phyloP scores from a whole-genome alignment of 495 filamentous ascomycete species.

The Penicillium ochrochloron region DNA sequence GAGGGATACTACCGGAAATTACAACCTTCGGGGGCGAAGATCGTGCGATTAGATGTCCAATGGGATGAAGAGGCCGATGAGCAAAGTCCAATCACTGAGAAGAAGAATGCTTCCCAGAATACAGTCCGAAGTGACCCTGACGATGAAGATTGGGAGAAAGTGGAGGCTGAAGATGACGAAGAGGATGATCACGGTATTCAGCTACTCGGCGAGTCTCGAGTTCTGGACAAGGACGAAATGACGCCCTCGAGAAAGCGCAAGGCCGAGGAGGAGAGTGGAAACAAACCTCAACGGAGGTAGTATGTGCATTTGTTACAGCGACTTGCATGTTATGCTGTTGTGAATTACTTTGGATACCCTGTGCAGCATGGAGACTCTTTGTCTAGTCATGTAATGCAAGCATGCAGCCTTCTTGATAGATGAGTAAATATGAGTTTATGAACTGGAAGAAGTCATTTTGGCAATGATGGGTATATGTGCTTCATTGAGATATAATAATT shows the following conservation, averaged over 20 bases:
- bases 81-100: neutral
- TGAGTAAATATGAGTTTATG: neutral
- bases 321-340: neutral
- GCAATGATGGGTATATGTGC: neutral
- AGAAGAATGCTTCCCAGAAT: neutral
- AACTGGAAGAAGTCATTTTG: neutral
- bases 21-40: constrained; percentile 76
- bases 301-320: constrained; percentile 5
- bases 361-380: constrained; percentile 17
- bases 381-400: neutral
- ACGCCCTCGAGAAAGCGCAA: constrained; percentile 44
- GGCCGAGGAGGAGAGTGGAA: constrained; percentile 36
- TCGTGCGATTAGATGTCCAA: constrained; percentile 61
- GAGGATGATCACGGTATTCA: constrained; percentile 45
- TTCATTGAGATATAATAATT: constrained; percentile 3
- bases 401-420: neutral
- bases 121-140: constrained; percentile 16
- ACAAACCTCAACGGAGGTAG: constrained; percentile 22
- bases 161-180: constrained; percentile 47
- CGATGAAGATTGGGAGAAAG: constrained; percentile 53
- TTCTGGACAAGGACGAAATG: constrained; percentile 34
- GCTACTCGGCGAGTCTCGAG: constrained; percentile 36
- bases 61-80: constrained; percentile 26
- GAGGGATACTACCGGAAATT: constrained; percentile 85
- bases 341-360: constrained; percentile 23